phyloP scores from a whole-genome alignment of 805 yeast species.

The Candida odintsovae region DNA sequence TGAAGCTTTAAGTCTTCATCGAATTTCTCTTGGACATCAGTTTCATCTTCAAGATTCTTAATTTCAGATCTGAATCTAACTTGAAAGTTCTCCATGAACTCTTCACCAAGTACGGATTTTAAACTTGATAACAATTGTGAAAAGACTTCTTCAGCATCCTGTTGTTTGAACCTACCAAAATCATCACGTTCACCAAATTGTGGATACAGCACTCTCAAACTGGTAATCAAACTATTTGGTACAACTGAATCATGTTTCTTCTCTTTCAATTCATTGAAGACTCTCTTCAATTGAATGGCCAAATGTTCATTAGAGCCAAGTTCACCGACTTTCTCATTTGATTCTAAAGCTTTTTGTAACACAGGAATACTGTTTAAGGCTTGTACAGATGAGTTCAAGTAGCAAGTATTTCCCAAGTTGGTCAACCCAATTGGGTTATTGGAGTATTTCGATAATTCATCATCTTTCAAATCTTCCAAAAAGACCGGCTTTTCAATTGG shows the following conservation, averaged over 20 bases:
- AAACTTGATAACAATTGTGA: slow-evolving; percentile 65
- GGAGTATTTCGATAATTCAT: slow-evolving; percentile 31
- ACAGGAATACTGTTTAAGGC: slow-evolving; percentile 77
- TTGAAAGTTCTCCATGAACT: slow-evolving; percentile 51
- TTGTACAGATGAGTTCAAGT: slow-evolving; percentile 84
- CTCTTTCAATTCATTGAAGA: slow-evolving; percentile 35
- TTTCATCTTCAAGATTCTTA: slow-evolving; percentile 51
- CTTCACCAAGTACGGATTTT: slow-evolving; percentile 41
- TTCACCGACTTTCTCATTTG: slow-evolving; percentile 35
- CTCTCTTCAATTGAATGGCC: slow-evolving; percentile 43
- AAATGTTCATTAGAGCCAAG: slow-evolving; percentile 31
- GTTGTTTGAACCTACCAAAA: slow-evolving; percentile 79
- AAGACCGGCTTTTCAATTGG: slow-evolving; percentile 46
- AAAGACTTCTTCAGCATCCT: slow-evolving; percentile 96
- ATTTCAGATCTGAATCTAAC: slow-evolving; percentile 59
- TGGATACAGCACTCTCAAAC: slow-evolving; percentile 66
- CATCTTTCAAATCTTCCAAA: slow-evolving; percentile 59
- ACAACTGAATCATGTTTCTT: slow-evolving; percentile 43
- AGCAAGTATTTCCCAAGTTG: slow-evolving; percentile 95
- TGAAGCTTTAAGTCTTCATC: slow-evolving; percentile 68
- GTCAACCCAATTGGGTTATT: slow-evolving; percentile 78
- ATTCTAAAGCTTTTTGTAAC: slow-evolving; percentile 55
- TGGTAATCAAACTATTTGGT: slow-evolving; percentile 63
- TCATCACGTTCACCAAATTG: slow-evolving; percentile 81
- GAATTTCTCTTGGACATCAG: slow-evolving; percentile 43